Evolutionary conservation across 2,329 filamentous ascomycete species (phyloP).

Genomic region (Ophiocordyceps robertsii): DNA sequence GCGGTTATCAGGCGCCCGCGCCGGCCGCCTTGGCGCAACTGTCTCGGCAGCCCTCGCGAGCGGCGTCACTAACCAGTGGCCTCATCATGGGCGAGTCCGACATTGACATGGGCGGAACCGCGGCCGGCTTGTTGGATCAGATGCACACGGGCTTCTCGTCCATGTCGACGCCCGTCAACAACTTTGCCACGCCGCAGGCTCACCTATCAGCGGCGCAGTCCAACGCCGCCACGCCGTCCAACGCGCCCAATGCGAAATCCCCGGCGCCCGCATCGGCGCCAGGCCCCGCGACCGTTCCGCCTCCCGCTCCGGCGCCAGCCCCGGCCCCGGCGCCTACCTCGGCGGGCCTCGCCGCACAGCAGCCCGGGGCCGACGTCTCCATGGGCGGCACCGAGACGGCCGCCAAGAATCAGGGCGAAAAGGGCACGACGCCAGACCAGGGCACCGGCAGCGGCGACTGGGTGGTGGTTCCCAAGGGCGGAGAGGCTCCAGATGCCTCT

Average conservation of each 20-base stretch:
- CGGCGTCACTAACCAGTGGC: slow-evolving; percentile 41
- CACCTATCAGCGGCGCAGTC: slow-evolving; percentile 44
- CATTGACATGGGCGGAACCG: slow-evolving; percentile 51
- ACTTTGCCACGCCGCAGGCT: slow-evolving; percentile 46
- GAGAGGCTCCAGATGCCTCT: slow-evolving; percentile 26
- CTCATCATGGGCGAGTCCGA: slow-evolving; percentile 46
- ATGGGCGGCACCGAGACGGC: slow-evolving; percentile 40
- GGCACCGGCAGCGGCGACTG: slow-evolving; percentile 50
- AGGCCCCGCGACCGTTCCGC: neutral
- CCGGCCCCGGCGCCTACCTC: neutral
- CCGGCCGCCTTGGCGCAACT: slow-evolving; percentile 19
- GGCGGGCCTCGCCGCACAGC: slow-evolving; percentile 2
- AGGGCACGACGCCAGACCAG: slow-evolving; percentile 32
- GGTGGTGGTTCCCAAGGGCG: slow-evolving; percentile 60
- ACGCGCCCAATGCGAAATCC: slow-evolving; percentile 27
- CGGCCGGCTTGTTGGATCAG: slow-evolving; percentile 52
- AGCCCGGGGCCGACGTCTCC: slow-evolving; percentile 19
- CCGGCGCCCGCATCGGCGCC: slow-evolving; percentile 18
- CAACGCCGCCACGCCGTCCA: slow-evolving; percentile 40
- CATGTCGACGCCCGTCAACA: slow-evolving; percentile 46
- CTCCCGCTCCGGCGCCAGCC: slow-evolving; percentile 5
- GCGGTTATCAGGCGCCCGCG: slow-evolving; percentile 54
- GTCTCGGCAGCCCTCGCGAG: slow-evolving; percentile 40
- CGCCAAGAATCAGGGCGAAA: slow-evolving; percentile 14
- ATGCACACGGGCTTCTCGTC: slow-evolving; percentile 50